Percentiles rank a stretch among this genome's conserved stretches.
Evolutionary conservation across 768 basidiomycete species (phyloP).

Genomic region (Mrakia hoshinonis): DNA sequence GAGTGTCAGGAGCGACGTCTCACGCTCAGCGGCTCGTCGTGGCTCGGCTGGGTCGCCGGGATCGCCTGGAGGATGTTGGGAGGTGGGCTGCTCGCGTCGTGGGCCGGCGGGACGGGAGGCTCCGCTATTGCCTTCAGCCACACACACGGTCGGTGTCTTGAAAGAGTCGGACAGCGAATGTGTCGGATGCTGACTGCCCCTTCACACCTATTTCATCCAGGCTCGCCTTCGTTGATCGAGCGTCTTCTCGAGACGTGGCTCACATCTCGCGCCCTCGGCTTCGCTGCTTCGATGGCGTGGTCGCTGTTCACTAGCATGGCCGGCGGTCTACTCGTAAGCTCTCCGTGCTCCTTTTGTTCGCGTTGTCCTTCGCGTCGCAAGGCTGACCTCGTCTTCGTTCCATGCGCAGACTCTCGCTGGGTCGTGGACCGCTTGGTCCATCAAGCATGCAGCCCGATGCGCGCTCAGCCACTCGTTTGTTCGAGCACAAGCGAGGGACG

Average conservation of each 20-base stretch:
- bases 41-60: not conserved
- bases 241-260: slow-evolving; percentile 1
- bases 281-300: not conserved
- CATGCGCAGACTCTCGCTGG: no score
- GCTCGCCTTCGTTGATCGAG: not conserved
- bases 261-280: not conserved
- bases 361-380: not conserved
- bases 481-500: no score
- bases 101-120: not conserved
- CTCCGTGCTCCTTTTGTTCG: not conserved
- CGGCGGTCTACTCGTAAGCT: not conserved
- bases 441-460: no score
- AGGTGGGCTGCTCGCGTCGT: not conserved
- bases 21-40: not conserved
- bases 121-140: no score
- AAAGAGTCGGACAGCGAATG: no score
- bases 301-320: not conserved
- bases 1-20: not conserved
- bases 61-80: not conserved
- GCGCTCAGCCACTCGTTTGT: no score
- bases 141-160: no score
- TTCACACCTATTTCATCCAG: no score
- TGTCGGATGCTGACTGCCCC: no score
- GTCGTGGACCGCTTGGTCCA: no score
- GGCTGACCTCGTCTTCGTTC: no score